phyloP scores from a whole-genome alignment of 768 basidiomycete species.

The Trametes villosa region DNA sequence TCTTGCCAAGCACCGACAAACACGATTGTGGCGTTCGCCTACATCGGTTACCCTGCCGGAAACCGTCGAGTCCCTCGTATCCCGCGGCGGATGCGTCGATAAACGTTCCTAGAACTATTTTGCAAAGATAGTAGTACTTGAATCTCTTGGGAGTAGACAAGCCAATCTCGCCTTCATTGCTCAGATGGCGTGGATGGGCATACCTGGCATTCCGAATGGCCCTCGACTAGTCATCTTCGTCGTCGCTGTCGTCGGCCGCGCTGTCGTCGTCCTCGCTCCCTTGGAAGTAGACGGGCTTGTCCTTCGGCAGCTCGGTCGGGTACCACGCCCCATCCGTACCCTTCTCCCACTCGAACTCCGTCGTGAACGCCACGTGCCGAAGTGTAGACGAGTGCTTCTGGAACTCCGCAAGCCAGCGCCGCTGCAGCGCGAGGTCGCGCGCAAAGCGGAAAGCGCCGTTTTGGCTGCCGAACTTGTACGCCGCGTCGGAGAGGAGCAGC shows the following conservation, averaged over 20 bases:
- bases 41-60: not conserved
- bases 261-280: not conserved
- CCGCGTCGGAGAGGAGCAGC: not conserved
- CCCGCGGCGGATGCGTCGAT: not conserved
- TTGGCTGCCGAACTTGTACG: not conserved
- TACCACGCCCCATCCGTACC: constrained; percentile 1
- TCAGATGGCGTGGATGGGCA: too few species aligned
- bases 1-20: not conserved
- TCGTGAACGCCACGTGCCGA: constrained; percentile 6
- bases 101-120: too few species aligned
- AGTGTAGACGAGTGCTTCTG: not conserved
- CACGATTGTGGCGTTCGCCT: not conserved
- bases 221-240: not conserved
- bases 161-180: too few species aligned
- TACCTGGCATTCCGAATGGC: too few species aligned
- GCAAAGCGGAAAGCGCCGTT: not conserved
- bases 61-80: not conserved
- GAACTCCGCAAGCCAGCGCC: not conserved
- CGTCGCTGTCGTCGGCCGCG: not conserved
- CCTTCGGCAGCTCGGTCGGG: not conserved
- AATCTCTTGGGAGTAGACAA: too few species aligned
- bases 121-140: too few species aligned
- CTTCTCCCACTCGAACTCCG: constrained; percentile 17
- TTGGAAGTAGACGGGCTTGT: not conserved
- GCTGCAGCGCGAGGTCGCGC: not conserved